Evolutionary conservation across 2,329 filamentous ascomycete genomes (phyloP), one percentile per base, ranked within the genome.

Genomic region (Boeremia lycopersici): DNA sequence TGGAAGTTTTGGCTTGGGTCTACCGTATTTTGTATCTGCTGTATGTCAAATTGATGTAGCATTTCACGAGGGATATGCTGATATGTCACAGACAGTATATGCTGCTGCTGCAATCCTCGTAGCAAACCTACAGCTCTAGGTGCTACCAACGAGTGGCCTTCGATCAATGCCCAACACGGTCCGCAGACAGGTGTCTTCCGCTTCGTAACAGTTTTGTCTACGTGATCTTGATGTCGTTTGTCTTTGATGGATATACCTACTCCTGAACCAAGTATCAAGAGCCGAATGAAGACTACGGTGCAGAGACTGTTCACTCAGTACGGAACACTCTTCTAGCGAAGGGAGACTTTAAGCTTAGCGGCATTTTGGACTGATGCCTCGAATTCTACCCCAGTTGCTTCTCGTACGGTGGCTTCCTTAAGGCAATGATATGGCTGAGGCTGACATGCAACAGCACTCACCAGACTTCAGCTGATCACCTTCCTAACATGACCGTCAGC

Each of bases 1-100:
- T 30, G 71, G 74, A n/a, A 72, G 71, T 17, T 19, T 60, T 1
- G 68, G 63, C 0, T 23, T 75, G 29, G 73, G 74, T 0, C 51
- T 75, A 38, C 73, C 73, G 11, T 75, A 73, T 51, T 72, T 71
- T 45, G 48, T 41, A 19, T 52, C 41, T 23, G 48, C 48, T 29
- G 48, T 52, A 34, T 6, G 48, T 45, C 25, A 5, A 25, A 3
- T 9, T 23, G 19, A 8, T 15, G 34, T 13, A 13, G 19, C 9
- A 10, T 9, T 29, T 17, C 8, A 6, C 1, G 17, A 3, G 9
- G 42, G 28, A 45, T 15, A 2, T 17, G 11, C 23, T 47, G 28
- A 47, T n/a, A 9, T n/a, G 8, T 5, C 12, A 19, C 6, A 47
- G 44, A 39, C 13, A 1, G 39, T 39, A 30, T 39, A 47, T 9